Base-by-base conservation (phyloP, 208 protist species). In the Strigomonas oncopelti region DNA sequence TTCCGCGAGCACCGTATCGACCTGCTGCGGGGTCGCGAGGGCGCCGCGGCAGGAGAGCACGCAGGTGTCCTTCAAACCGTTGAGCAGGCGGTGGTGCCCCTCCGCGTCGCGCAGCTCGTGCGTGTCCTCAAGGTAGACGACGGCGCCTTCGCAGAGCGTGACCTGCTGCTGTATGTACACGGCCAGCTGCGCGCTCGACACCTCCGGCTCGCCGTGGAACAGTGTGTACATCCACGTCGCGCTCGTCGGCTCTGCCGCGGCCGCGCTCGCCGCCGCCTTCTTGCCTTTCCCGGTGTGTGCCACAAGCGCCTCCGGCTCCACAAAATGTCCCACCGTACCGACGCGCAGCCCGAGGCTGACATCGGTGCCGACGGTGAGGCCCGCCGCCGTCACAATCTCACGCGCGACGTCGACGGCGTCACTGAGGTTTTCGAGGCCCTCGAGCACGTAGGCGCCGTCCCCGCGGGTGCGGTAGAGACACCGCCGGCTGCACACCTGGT, bases 141-240 rank as follows among this genome's bases (percentile, higher is more conserved):
- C 59, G 36, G 79, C 65, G 45, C 77, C 75, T 0, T 77, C 59
- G 27, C 59, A 53, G 16, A 59, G 65, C 48, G 70, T 67, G 22
- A 91, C 46, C 65, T 92, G 89, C 64, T 92, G 80, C 29, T 75
- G 72, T 20, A 92, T 31, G 72, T 92, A 91, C 63, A 85, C 80
- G 20, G 81, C 73, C 25, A 95, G 46, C 72, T 95, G 89, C 54
- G 78, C 71, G 11, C 86, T 85, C 13, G 83, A 85, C 1, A 92
- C 80, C 8, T 90, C 74, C 14, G 78, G 52, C 45, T 92, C 89
- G 0, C 81, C 85, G 22, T 60, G 48, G 65, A 92, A 92, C 32
- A 91, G 74, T 7, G 74, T 52, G 69, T 94, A 94, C 58, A 83
- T 64, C 18, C 76, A 70, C 11, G 29, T 5, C 22, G 60, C 11